phyloP scores from a whole-genome alignment of 768 basidiomycete species.

The Thelephora aurantiotincta region DNA sequence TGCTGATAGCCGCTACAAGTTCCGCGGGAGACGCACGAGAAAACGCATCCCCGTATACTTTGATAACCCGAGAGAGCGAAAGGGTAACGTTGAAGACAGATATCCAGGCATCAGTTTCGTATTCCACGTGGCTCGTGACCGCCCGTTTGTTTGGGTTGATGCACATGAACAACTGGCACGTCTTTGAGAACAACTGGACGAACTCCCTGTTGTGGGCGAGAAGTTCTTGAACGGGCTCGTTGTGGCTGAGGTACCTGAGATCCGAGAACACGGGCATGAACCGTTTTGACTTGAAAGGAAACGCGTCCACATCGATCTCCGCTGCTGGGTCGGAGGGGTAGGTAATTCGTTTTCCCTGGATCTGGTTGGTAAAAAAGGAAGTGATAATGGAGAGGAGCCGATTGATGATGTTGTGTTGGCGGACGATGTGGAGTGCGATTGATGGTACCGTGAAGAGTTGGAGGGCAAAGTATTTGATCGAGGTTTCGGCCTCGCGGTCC shows the following conservation, averaged over 20 bases:
- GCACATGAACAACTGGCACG: conserved; percentile 86
- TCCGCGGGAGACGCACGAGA: conserved; percentile 39
- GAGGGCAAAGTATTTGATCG: conserved; percentile 85
- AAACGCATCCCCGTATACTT: conserved; percentile 80
- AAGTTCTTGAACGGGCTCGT: conserved; percentile 62
- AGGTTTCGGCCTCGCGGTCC: conserved; percentile 90
- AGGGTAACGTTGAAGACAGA: conserved; percentile 92
- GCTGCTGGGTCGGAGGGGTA: conserved; percentile 17
- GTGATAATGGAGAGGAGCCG: conserved; percentile 74
- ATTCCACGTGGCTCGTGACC: conserved; percentile 76
- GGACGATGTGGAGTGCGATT: conserved; percentile 66
- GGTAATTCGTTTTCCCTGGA: conserved; percentile 54
- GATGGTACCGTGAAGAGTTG: conserved; percentile 90
- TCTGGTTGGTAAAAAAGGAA: conserved; percentile 88
- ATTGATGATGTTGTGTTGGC: conserved; percentile 56
- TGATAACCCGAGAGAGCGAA: conserved; percentile 77
- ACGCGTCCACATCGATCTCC: conserved; percentile 64
- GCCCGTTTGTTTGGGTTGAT: conserved; percentile 85
- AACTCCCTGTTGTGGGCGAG: conserved; percentile 57
- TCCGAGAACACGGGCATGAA: conserved; percentile 94
- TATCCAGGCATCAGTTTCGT: conserved; percentile 95
- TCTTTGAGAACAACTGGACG: conserved; percentile 57
- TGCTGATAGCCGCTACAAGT: conserved; percentile 50
- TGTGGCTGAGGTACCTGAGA: conserved; percentile 74
- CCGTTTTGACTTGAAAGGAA: conserved; percentile 87